Base-by-base conservation (phyloP, 306 rosid genomes). In the Rosa persica region DNA sequence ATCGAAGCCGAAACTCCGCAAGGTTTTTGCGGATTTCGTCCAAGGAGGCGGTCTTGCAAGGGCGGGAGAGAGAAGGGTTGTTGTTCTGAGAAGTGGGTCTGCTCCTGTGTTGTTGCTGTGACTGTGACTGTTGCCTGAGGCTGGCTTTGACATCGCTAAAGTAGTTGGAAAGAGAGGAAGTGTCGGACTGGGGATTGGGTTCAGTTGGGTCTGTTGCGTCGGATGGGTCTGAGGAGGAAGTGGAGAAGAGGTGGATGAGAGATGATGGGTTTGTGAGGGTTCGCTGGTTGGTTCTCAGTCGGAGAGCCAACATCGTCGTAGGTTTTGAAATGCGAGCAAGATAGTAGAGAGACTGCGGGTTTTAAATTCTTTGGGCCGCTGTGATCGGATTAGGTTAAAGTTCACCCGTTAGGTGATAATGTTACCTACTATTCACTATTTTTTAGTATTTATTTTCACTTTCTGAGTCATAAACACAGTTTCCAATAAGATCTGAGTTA, bases 21-120 rank as follows among this genome's bases (percentile, higher is more conserved):
- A 89, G 85, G 27, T 87, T 89, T 43, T 77, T 85, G 8, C 48
- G 65, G 79, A 90, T 85, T 76, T 86, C 87, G 4, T 81, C 83
- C 0, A 74, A 2, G 16, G 81, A 44, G 38, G 52, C 25, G 20
- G n/a, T 58, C 62, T 44, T 62, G 47, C 76, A 61, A 22, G 78
- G 74, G 11, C 11, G 74, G 30, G 85, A 47, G 52, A 17, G 49
- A 30, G 3, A 11, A 42, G 46, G 20, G 8, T 80, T 65, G 8
- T 30, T 30, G 36, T 30, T 30, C 36, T 80, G 43, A 19, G 34
- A 51, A 27, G 23, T 71, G 48, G 80, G 69, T 9, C 15, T 74
- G 57, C 79, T 49, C 30, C 36, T 67, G 66, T 12, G 17, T 12
- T 12, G 70, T 55, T 40, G n/a, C 5, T 38, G n/a, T n/a, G n/a